Percentiles rank a stretch among this genome's conserved stretches.
Evolutionary conservation across 1,139 yeast genomes (phyloP).

Genomic region (Yamadazyma kanchanaburiensis): DNA sequence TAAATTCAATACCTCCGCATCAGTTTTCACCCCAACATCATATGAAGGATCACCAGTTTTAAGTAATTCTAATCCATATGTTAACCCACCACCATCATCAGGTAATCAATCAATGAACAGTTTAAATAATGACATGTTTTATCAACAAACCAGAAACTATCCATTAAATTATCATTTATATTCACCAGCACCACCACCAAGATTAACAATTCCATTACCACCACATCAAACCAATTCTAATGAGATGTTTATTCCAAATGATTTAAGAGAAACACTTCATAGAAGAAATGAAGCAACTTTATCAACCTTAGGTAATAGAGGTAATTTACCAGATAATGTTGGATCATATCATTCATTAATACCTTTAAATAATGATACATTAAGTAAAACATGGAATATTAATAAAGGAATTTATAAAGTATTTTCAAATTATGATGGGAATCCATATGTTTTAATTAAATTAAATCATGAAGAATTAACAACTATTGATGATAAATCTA

Average conservation of each 20-base stretch:
- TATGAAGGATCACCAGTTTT: slow-evolving; percentile 8
- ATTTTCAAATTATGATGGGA: slow-evolving; percentile 75
- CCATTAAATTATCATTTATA: slow-evolving; percentile 86
- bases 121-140: slow-evolving; percentile 9
- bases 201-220: slow-evolving; percentile 54
- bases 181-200: slow-evolving; percentile 87
- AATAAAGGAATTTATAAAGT: slow-evolving; percentile 73
- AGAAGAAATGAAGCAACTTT: slow-evolving; percentile 78
- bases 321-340: slow-evolving; percentile 71
- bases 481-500: slow-evolving; percentile 55
- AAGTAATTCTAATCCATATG: slow-evolving; percentile 6
- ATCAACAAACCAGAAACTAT: slow-evolving; percentile 26
- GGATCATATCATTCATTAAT: slow-evolving; percentile 82
- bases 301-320: slow-evolving; percentile 55
- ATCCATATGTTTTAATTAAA: slow-evolving; percentile 71
- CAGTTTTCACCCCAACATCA: slow-evolving; percentile 33
- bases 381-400: slow-evolving; percentile 56
- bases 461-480: slow-evolving; percentile 50
- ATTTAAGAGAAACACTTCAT: slow-evolving; percentile 68
- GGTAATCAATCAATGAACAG: slow-evolving; percentile 7
- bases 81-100: slow-evolving; percentile 5
- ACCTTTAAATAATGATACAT: slow-evolving; percentile 68
- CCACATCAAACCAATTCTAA: slow-evolving; percentile 70
- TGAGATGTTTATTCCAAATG: slow-evolving; percentile 68
- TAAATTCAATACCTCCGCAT: slow-evolving; percentile 32